These are phyloP conservation scores for Acer saccharum DNA, from an alignment of 345 rosid species.

Conservation along the genomic window DNA sequence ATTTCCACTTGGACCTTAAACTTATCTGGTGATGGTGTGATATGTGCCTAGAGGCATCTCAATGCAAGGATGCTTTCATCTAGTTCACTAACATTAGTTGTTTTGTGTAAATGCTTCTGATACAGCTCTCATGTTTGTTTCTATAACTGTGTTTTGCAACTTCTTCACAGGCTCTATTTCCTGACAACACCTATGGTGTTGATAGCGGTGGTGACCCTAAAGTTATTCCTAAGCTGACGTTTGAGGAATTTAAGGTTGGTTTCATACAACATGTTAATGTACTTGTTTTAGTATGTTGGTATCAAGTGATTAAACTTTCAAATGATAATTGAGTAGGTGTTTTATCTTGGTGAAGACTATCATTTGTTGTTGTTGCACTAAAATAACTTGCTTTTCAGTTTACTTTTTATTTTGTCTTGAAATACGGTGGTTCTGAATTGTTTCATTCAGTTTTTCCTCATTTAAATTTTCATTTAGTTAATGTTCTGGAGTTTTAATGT, in stretches of 20 bases:
- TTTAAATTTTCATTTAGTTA: not conserved
- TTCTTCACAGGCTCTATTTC: conserved; percentile 76
- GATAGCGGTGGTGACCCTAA: conserved; percentile 98
- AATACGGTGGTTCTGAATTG: not conserved
- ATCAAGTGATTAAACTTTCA: not conserved
- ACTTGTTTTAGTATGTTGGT: not conserved
- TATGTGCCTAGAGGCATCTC: not conserved
- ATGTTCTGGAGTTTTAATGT: not conserved
- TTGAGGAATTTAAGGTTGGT: conserved; percentile 82
- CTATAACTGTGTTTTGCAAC: conserved; percentile 21
- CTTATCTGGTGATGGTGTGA: not conserved
- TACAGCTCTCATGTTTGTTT: conserved; percentile 7
- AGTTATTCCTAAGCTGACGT: conserved; percentile 83
- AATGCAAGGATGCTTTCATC: not conserved
- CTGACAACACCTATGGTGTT: conserved; percentile 92
- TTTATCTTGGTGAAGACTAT: conserved; percentile 6
- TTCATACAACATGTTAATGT: conserved; percentile 6
- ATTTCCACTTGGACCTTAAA: not conserved
- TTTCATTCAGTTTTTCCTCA: not conserved
- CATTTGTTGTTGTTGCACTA: not conserved
- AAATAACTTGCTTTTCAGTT: not conserved
- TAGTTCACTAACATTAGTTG: not conserved
- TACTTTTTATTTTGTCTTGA: too few relatives aligned
- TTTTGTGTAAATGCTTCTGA: not conserved
- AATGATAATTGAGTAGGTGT: not conserved